These are phyloP conservation scores for Venturiaceae sp. DNA, from an alignment of 2,329 filamentous ascomycete genomes.

Conservation along the genomic window DNA sequence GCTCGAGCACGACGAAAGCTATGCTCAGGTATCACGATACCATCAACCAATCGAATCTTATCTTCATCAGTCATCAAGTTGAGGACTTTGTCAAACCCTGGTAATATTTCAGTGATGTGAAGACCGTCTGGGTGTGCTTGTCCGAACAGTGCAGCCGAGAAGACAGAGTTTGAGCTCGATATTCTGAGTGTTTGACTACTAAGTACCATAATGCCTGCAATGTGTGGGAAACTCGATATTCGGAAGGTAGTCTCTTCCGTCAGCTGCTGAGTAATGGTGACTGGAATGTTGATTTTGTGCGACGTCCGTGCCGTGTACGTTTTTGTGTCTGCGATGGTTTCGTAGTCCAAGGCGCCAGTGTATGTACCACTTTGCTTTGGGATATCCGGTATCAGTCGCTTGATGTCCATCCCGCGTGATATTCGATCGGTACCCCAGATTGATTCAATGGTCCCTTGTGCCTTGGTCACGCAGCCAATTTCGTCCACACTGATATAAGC, in stretches of 20 bases:
- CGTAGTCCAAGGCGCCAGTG: constrained; percentile 68
- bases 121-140: constrained; percentile 75
- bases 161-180: constrained; percentile 89
- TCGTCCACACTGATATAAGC: constrained; percentile 69
- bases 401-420: constrained; percentile 61
- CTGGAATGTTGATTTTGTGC: constrained; percentile 71
- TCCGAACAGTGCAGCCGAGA: constrained; percentile 86
- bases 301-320: constrained; percentile 80
- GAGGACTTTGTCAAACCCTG: constrained; percentile 77
- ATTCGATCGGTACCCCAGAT: constrained; percentile 75
- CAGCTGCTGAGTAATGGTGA: constrained; percentile 67
- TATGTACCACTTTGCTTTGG: constrained; percentile 65
- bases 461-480: constrained; percentile 60
- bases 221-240: constrained; percentile 91
- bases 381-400: constrained; percentile 69
- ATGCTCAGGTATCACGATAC: constrained; percentile 94
- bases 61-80: constrained; percentile 79
- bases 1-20: constrained; percentile 86
- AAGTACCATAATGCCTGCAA: constrained; percentile 91
- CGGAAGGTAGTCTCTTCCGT: constrained; percentile 62
- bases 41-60: constrained; percentile 71
- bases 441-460: constrained; percentile 65
- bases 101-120: constrained; percentile 70
- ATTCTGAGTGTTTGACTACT: constrained; percentile 70
- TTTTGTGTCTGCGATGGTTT: constrained; percentile 58